Evolutionary conservation across 176 grass and related monocot genomes (phyloP).

Genomic region (Puccinellia tenuiflora): DNA sequence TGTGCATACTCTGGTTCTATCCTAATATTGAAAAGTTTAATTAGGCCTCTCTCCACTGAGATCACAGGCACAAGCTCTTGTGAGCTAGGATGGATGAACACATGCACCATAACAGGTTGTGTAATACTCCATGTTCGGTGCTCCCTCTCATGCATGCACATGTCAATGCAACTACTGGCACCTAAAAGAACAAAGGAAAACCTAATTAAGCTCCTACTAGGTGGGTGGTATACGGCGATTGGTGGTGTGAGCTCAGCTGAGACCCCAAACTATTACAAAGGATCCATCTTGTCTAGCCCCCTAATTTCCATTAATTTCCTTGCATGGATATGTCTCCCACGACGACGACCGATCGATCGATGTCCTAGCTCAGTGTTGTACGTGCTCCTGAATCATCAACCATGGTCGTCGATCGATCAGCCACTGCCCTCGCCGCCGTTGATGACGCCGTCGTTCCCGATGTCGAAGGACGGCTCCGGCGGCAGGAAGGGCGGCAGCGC

Average conservation of each 20-base stretch:
- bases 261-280: constrained; percentile 14
- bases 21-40: neutral
- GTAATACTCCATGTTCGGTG: constrained; percentile 1
- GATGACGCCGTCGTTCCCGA: neutral
- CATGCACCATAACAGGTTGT: neutral
- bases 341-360: neutral
- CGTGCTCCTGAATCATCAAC: neutral
- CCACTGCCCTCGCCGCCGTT: neutral
- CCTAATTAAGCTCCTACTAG: neutral
- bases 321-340: neutral
- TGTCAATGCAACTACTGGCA: constrained; percentile 1
- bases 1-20: neutral
- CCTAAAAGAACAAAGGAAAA: constrained; percentile 22
- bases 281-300: neutral
- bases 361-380: neutral
- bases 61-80: neutral
- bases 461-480: neutral
- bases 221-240: neutral
- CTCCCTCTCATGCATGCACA: neutral
- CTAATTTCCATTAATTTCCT: neutral
- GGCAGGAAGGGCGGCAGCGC: constrained; percentile 52
- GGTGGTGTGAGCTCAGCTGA: neutral
- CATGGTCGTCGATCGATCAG: neutral
- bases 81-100: neutral
- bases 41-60: neutral